Base-by-base conservation (phyloP, 2,329 filamentous ascomycete genomes). In the Cercospora sp. region DNA sequence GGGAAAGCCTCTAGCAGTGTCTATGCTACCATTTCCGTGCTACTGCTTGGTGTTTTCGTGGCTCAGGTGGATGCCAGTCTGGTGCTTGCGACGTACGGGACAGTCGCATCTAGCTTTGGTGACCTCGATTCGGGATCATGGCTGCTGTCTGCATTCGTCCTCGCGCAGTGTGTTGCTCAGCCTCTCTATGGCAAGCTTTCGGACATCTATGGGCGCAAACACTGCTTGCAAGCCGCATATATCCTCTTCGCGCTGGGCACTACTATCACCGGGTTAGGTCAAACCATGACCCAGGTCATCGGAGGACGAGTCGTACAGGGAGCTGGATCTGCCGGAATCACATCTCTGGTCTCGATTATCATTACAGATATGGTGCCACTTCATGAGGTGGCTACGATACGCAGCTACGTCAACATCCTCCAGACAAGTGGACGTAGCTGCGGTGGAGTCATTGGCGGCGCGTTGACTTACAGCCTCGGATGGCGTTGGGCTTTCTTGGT, bases 401-500 rank as follows among this genome's bases (percentile, higher is more conserved):
- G 85, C 55, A 81, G 82, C 30, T 86, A 86, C 74, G 80, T 86
- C 53, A 86, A 86, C 64, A 78, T 86, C 13, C 77, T 82, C 16
- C 80, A 82, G 69, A 86, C 84, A 0, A 80, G 82, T 0, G 84
- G 84, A 10, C 78, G 84, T 10, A 83, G 81, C 66, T 77, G 83
- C 23, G 86, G 86, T 33, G 85, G 85, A 1, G 84, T 85, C 0
- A 65, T 89, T 0, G 89, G 89, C 1, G 89, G 89, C 2, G 86
- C 82, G 73, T 76, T 90, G 1, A 85, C 87, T 1, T 87, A 90
- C 70, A 83, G 84, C 0, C 82, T 90, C 12, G 89, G 89, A 16
- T 91, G 89, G 89, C 80, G 89, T 77, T 89, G 88, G 84, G 86
- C 86, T 0, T 90, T 90, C 72, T 73, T 86, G 0, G 82, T 83